These are phyloP conservation scores for Crucihimalaya himalaica DNA, from an alignment of 345 rosid species.

Conservation along the genomic window DNA sequence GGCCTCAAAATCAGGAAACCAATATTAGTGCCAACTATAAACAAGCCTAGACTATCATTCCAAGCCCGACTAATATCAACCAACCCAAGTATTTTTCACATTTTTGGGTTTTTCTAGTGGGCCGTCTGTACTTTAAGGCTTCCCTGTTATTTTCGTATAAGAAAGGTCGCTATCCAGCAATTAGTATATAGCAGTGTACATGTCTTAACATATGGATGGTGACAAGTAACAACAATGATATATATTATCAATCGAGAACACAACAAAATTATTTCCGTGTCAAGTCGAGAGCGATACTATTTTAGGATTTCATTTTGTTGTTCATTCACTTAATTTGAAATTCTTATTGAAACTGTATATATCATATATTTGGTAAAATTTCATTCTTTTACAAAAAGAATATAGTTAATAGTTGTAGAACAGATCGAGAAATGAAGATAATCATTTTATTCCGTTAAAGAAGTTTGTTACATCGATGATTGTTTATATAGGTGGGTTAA, in stretches of 20 bases:
- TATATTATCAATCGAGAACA: not conserved
- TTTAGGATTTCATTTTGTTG: not conserved
- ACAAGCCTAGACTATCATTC: not conserved
- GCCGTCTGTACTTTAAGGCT: slow-evolving; percentile 5
- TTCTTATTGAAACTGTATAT: too few relatives aligned
- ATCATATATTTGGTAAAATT: too few relatives aligned
- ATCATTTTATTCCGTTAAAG: too few relatives aligned
- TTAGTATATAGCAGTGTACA: not conserved
- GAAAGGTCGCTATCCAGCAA: not conserved
- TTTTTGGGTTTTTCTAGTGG: not conserved
- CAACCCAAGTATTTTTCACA: not conserved
- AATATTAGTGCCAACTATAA: not conserved
- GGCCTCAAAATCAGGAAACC: not conserved
- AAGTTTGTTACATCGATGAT: too few relatives aligned
- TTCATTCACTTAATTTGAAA: not conserved
- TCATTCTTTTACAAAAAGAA: too few relatives aligned
- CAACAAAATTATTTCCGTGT: too few relatives aligned
- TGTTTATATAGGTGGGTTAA: too few relatives aligned
- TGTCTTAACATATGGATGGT: not conserved
- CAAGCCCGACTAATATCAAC: not conserved
- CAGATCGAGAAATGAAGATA: too few relatives aligned
- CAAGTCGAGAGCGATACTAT: not conserved
- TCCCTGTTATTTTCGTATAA: not conserved
- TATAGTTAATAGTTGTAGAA: too few relatives aligned
- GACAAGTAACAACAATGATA: not conserved